phyloP scores from a whole-genome alignment of 805 yeast species.

The Yueomyces sinensis region DNA sequence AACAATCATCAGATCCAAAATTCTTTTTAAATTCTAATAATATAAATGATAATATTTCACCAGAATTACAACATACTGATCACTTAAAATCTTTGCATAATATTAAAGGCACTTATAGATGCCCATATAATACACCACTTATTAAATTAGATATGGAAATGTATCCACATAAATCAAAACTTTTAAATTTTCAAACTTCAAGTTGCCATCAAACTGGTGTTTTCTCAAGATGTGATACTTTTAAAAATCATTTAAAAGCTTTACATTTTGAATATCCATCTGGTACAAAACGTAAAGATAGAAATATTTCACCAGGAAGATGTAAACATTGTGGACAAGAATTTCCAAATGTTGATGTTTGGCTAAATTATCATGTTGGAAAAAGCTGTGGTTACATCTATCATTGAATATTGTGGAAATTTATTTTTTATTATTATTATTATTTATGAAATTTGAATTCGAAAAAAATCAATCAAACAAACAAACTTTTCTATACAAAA shows the following conservation, averaged over 20 bases:
- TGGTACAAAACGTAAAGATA: slow-evolving; percentile 70
- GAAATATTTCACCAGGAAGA: slow-evolving; percentile 53
- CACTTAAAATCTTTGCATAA: slow-evolving; percentile 18
- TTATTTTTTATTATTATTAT: background rate
- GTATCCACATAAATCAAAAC: slow-evolving; percentile 14
- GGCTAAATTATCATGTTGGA: slow-evolving; percentile 67
- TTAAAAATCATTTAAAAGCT: slow-evolving; percentile 81
- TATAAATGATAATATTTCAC: background rate
- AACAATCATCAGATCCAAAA: background rate
- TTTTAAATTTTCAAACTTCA: slow-evolving; percentile 16
- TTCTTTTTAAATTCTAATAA: background rate
- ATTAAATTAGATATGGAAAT: slow-evolving; percentile 20
- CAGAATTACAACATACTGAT: slow-evolving; percentile 1
- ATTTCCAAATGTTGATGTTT: slow-evolving; percentile 60
- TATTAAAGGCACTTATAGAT: slow-evolving; percentile 40
- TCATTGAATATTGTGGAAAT: slow-evolving; percentile 5
- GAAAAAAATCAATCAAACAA: background rate
- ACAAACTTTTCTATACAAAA: too few species aligned
- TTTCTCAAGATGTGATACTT: slow-evolving; percentile 83
- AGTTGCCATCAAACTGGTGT: slow-evolving; percentile 73
- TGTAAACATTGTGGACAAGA: slow-evolving; percentile 65
- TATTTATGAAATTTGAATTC: background rate
- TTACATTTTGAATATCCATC: slow-evolving; percentile 80
- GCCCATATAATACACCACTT: slow-evolving; percentile 45
- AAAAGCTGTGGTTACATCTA: slow-evolving; percentile 21